Base-by-base conservation (phyloP, 768 basidiomycete species). In the Trametes maxima region DNA sequence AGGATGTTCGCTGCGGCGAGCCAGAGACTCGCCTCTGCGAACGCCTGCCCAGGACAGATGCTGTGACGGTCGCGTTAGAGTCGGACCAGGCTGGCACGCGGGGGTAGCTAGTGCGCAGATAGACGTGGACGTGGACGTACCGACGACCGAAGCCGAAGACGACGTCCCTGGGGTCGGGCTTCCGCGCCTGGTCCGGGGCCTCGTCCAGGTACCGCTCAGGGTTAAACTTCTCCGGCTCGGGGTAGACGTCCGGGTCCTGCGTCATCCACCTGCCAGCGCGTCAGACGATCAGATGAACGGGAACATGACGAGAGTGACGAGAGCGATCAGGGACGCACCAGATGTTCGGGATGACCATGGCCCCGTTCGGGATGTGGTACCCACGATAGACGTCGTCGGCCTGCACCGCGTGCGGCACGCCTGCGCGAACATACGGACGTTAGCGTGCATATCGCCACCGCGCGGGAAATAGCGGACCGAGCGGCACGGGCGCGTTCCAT, bases 11-110 rank as follows among this genome's bases (percentile, higher is more conserved):
- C 68, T 28, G 64, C 57, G 16, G 62, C 65, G 17, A 73, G 60
- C 69, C 67, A 73, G 3, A 71, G 16, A 43, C 44, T 60, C 2
- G 65, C 52, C 25, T 68, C 65, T 8, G 71, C 71, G 17, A 73
- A 67, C n/a, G 60, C 50, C 25, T 64, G 57, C 2, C 71, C 72
- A 1, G 71, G 69, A 50, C 72, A 74, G 14, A 65, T 48, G 8
- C 72, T 71, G 22, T 4, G 21, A 35, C n/a, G 21, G 0, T 12
- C 21, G 39, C 17, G 44, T 33, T 13, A 43, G 42, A 0, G 25
- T 4, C 4, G n/a, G n/a, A 17, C 10, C 16, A 54, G 10, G n/a
- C n/a, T n/a, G 19, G 28, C 28, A 33, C 28, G 28, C 28, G 28
- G 28, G 28, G 28, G 28, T 33, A 33, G 28, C 28, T 25, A 48